Base-by-base conservation (phyloP, 306 rosid species). In the Prinsepia uniflora region DNA sequence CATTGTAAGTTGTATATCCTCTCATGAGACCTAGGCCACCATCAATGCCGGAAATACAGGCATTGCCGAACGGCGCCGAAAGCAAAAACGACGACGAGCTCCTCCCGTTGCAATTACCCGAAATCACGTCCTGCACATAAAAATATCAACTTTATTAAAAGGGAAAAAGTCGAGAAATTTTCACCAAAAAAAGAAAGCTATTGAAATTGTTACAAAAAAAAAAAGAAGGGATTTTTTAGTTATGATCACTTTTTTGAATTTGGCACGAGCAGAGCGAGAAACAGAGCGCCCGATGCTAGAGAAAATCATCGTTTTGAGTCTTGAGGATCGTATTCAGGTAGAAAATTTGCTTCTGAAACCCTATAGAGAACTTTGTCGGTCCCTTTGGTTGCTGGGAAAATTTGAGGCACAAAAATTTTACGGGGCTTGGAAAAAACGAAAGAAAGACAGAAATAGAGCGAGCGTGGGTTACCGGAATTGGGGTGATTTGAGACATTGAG, bases 271-370 rank as follows among this genome's bases (percentile, higher is more conserved):
- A 39, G 79, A 68, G 39, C 72, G 78, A 50, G 72, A 71, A 20
- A 82, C 49, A 36, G 78, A 70, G 63, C 64, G 71, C 46, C 81
- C 74, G 67, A 77, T 50, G 63, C 75, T 73, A 53, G 81, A 59
- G 65, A 76, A 68, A 73, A 79, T 42, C 81, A 79, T 76, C 17
- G 68, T 66, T 6, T 39, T 18, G 52, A 61, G 65, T 7, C 24
- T 41, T 9, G 14, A 56, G 56, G 36, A 69, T 71, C 20, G 70
- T 10, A 24, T 65, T 43, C 42, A 24, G 60, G 57, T 30, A 48
- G 36, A 52, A 44, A 19, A 8, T 9, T 68, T 10, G 53, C 24
- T 10, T 49, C 9, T 7, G 57, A 67, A 55, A 43, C 30, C 43
- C 45, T 56, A 56, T 42, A 49, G 57, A 24, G 69, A 24, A 34